A percentile compares a stretch with the other conserved stretches of the same genome.
These are phyloP conservation scores for Lentinula novae-zelandiae DNA, from an alignment of 1,284 basidiomycete species.

Conservation along the genomic window DNA sequence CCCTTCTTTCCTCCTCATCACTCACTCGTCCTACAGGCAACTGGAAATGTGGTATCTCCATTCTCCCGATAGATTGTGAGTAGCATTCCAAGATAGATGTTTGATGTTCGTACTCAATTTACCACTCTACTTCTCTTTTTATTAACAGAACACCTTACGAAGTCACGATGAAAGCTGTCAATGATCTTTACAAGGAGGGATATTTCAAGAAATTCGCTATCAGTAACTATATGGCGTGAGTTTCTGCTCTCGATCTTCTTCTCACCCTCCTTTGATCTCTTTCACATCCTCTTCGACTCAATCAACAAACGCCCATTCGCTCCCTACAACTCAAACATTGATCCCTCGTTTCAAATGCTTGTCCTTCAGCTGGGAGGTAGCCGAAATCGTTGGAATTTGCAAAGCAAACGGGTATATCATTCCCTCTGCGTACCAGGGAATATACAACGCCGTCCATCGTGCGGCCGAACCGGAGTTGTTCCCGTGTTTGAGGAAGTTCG, in stretches of 20 bases:
- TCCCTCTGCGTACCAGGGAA: constrained; percentile 69
- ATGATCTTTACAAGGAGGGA: constrained; percentile 42
- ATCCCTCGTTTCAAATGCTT: not conserved
- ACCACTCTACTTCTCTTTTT: too few relatives aligned
- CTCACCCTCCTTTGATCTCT: not conserved
- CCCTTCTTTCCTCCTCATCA: too few relatives aligned
- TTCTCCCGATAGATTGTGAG: too few relatives aligned
- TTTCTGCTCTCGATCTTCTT: not conserved
- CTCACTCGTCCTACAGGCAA: too few relatives aligned
- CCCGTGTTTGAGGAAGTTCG: constrained; percentile 59
- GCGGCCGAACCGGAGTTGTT: constrained; percentile 55
- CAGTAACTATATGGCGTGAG: constrained; percentile 33
- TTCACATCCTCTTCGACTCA: too few relatives aligned
- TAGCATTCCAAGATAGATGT: too few relatives aligned
- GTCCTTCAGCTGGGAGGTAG: constrained; percentile 49
- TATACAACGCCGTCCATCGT: constrained; percentile 53
- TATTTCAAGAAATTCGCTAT: constrained; percentile 33
- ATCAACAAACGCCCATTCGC: not conserved
- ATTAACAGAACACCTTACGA: constrained; percentile 37
- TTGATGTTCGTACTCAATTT: too few relatives aligned
- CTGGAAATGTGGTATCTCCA: too few relatives aligned
- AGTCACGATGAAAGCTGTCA: constrained; percentile 41
- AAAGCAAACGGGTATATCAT: constrained; percentile 51
- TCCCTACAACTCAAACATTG: not conserved
- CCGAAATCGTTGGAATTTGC: constrained; percentile 59